Evolutionary conservation across 1,139 yeast species (phyloP).

Genomic region (Eremothecium sinecaudum): DNA sequence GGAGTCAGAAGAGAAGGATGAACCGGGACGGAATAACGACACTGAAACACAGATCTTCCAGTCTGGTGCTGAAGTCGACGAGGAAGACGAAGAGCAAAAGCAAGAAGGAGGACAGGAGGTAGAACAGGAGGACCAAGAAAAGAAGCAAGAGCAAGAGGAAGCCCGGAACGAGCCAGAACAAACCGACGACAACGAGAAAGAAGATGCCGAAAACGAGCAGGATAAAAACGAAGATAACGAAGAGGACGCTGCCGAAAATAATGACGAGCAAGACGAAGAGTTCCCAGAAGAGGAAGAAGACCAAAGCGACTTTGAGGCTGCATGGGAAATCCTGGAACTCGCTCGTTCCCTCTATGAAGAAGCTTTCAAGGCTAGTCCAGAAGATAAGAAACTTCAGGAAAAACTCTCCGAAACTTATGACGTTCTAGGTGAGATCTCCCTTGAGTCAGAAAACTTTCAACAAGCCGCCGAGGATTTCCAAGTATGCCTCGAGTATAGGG

Average conservation of each 20-base stretch:
- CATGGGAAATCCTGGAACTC: constrained; percentile 79
- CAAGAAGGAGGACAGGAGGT: constrained; percentile 24
- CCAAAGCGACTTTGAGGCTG: constrained; percentile 70
- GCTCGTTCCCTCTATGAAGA: constrained; percentile 57
- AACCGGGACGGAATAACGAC: constrained; percentile 18
- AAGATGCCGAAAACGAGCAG: constrained; percentile 9
- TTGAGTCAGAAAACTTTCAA: constrained; percentile 73
- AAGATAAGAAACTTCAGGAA: constrained; percentile 32
- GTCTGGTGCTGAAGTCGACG: constrained; percentile 40
- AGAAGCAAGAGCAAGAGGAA: constrained; percentile 10
- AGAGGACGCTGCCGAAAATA: constrained; percentile 10
- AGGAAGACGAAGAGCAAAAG: constrained; percentile 30
- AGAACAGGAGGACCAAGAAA: constrained; percentile 20
- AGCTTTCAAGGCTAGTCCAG: constrained; percentile 25
- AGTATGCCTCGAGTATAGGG: constrained; percentile 47
- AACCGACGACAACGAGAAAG: constrained; percentile 10
- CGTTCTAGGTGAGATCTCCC: constrained; percentile 77
- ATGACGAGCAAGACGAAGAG: constrained; percentile 8
- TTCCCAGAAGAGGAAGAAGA: constrained; percentile 36
- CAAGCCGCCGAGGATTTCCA: constrained; percentile 67
- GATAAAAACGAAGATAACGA: constrained; percentile 11
- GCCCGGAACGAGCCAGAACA: constrained; percentile 12
- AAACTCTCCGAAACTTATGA: constrained; percentile 71
- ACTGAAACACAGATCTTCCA: constrained; percentile 21
- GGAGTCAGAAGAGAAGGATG: constrained; percentile 16